Conservation (phyloP, 352 stramenopile species). For the Pythium sukuiense region DNA sequence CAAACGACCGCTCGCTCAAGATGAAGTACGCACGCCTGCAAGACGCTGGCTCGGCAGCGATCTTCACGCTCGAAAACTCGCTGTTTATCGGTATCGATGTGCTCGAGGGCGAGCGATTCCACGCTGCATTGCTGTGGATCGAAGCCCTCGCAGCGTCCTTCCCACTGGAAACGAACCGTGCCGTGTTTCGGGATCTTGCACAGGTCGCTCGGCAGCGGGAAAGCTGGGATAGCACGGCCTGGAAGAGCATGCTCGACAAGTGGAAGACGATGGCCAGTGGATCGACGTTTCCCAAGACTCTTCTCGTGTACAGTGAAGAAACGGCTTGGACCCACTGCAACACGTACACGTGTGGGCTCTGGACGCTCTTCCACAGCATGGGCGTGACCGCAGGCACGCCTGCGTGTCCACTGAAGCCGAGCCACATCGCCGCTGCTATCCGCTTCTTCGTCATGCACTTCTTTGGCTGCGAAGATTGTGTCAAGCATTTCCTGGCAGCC, state of each 20-base stretch:
- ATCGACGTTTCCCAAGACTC: constrained; percentile 58
- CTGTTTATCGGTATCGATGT: constrained; percentile 68
- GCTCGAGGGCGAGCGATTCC: constrained; percentile 65
- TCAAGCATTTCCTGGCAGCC: constrained; percentile 65
- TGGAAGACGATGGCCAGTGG: constrained; percentile 51
- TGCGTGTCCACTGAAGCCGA: constrained; percentile 47
- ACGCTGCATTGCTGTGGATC: constrained; percentile 65
- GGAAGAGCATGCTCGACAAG: constrained; percentile 55
- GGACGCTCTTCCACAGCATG: constrained; percentile 82
- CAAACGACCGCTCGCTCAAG: constrained; percentile 46
- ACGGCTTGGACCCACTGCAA: constrained; percentile 52
- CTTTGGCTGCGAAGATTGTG: constrained; percentile 80
- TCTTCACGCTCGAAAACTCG: constrained; percentile 71
- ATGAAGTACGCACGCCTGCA: constrained; percentile 71
- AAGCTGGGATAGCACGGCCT: constrained; percentile 56
- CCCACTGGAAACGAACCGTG: constrained; percentile 64
- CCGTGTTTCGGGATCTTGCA: constrained; percentile 42
- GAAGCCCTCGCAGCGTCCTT: constrained; percentile 58
- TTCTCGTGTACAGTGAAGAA: constrained; percentile 60
- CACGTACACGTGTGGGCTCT: constrained; percentile 82
- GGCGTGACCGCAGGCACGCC: constrained; percentile 42
- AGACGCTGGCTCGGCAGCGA: constrained; percentile 61
- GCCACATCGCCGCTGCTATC: constrained; percentile 57
- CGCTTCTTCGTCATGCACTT: constrained; percentile 78
- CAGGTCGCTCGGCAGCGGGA: constrained; percentile 38